Evolutionary conservation across 108 stramenopile genomes (phyloP), one percentile per base, ranked within the genome.

Genomic region (Cyclotella kingstonii): DNA sequence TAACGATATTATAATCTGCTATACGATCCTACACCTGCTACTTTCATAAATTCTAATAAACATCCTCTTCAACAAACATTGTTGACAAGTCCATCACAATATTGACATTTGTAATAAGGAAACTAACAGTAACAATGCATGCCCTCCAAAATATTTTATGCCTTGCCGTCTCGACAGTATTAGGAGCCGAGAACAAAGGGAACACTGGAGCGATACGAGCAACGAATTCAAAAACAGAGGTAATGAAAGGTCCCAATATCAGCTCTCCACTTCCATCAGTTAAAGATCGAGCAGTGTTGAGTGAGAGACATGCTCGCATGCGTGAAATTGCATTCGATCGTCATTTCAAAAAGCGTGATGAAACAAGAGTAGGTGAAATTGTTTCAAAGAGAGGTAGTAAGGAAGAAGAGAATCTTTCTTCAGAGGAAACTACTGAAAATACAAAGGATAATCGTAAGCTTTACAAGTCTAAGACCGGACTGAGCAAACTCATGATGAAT

Each of bases 401-500:
- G 53, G 34, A 54, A 14, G 15, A 4, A 7, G 38, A 35, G 35
- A 14, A 1, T 34, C 35, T 17, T 4, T 22, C 23, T 12, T 6
- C 10, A 5, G 53, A 54, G 19, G n/a, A n/a, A n/a, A n/a, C n/a
- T n/a, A n/a, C n/a, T n/a, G n/a, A n/a, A n/a, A n/a, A n/a, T n/a
- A n/a, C n/a, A n/a, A n/a, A n/a, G n/a, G n/a, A n/a, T n/a, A n/a
- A n/a, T n/a, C 53, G 53, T 19, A 21, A 35, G 53, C 35, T 35
- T 36, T 18, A 5, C 1, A 54, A 54, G 35, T 9, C n/a, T 15
- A 54, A 54, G 35, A 17, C 53, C 9, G 53, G 35, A 38, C 21
- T 54, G 15, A 38, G 53, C 35, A 54, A 54, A 26, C 53, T 54
- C 53, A 54, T 54, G 53, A 4, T 5, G 48, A 6, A 54, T 36